These are phyloP conservation scores for Fusarium sp. DNA, from an alignment of 2,329 filamentous ascomycete genomes.

Conservation along the genomic window DNA sequence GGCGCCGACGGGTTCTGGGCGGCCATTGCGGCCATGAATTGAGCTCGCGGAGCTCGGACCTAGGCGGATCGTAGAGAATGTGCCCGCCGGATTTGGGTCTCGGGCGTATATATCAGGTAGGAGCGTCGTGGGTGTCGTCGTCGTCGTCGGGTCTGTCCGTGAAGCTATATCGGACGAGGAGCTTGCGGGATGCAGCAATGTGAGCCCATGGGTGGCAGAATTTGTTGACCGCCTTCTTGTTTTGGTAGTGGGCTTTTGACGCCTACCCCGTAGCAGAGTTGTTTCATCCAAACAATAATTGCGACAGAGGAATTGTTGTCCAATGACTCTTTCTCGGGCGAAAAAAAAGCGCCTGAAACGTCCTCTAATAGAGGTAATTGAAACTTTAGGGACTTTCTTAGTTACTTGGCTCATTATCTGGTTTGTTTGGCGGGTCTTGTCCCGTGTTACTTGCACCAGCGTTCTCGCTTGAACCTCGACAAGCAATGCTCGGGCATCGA, in stretches of 20 bases:
- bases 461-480: background rate
- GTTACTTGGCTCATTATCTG: no score
- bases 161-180: slow-evolving; percentile 39
- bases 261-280: background rate
- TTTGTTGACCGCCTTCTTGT: slow-evolving; percentile 32
- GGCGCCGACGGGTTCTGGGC: slow-evolving; percentile 48
- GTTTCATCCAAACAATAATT: background rate
- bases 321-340: background rate
- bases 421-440: no score
- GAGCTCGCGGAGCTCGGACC: slow-evolving; percentile 17
- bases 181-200: slow-evolving; percentile 36
- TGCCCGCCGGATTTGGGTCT: background rate
- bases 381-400: no score
- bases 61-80: background rate
- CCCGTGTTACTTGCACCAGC: background rate
- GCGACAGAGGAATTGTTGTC: background rate
- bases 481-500: background rate
- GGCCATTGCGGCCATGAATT: slow-evolving; percentile 48
- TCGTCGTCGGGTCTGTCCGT: slow-evolving; percentile 1
- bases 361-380: no score
- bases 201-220: slow-evolving; percentile 42
- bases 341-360: background rate
- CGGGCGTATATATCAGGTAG: background rate
- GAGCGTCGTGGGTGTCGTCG: background rate
- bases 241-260: background rate